Percentiles rank a stretch among this genome's conserved stretches.
Conservation (phyloP, 306 rosid genomes). For the Prinsepia uniflora region DNA sequence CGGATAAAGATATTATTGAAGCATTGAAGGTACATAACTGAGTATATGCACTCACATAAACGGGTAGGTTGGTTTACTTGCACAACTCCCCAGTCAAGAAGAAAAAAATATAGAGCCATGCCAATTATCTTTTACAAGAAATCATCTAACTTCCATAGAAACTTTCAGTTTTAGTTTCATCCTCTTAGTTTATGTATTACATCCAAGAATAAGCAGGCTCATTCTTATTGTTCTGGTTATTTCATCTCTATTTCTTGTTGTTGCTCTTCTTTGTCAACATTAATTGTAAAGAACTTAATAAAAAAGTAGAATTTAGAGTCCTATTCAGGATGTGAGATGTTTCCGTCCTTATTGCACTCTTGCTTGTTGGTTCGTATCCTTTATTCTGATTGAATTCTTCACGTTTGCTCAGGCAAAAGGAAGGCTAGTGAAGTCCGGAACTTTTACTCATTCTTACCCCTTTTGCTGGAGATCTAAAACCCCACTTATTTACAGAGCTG, state of each 20-base stretch:
- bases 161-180: neutral
- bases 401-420: conserved; percentile 67
- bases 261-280: neutral
- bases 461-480: conserved; percentile 90
- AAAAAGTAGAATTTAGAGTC: neutral
- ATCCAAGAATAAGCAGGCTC: neutral
- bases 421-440: conserved; percentile 75
- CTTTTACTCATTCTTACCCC: conserved; percentile 83
- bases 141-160: neutral
- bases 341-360: neutral
- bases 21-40: conserved; percentile 60
- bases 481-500: conserved; percentile 93
- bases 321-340: neutral
- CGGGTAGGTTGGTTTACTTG: neutral
- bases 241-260: too few species aligned
- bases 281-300: too few species aligned
- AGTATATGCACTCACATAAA: neutral
- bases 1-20: conserved; percentile 79
- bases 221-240: neutral
- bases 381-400: conserved; percentile 16
- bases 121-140: neutral
- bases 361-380: neutral
- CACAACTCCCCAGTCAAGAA: neutral
- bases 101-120: neutral
- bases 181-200: neutral